A percentile compares a stretch with the other conserved stretches of the same genome.
Evolutionary conservation across 257 asterid species (phyloP).

Genomic region (Leptodermis oblonga): DNA sequence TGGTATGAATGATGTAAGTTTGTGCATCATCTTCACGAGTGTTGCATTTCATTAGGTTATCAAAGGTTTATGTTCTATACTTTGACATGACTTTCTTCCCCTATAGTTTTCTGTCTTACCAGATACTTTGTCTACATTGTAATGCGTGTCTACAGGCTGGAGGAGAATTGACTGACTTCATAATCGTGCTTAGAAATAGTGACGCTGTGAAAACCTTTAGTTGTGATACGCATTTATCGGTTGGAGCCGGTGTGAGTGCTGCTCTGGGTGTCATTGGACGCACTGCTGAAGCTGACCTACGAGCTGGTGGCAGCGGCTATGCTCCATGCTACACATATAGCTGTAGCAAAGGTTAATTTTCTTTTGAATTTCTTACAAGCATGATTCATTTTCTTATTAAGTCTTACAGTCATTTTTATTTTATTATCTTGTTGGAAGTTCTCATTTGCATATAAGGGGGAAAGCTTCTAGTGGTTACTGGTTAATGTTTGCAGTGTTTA

Average conservation of each 20-base stretch:
- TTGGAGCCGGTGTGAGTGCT: slow-evolving; percentile 94
- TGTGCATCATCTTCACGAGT: not conserved
- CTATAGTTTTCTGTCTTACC: not conserved
- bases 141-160: slow-evolving; percentile 62
- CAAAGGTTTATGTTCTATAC: not conserved
- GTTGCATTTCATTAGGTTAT: not conserved
- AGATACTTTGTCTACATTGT: not conserved
- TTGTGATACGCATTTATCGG: slow-evolving; percentile 64
- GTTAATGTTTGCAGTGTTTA: too few species aligned
- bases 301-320: slow-evolving; percentile 68
- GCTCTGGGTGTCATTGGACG: slow-evolving; percentile 87
- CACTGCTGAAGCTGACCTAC: slow-evolving; percentile 87
- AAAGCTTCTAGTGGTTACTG: too few species aligned
- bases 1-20: not conserved
- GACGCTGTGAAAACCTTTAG: slow-evolving; percentile 81
- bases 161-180: slow-evolving; percentile 91
- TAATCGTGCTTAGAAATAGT: slow-evolving; percentile 68
- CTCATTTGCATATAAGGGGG: not conserved
- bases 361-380: not conserved
- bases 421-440: not conserved
- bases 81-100: not conserved
- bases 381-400: not conserved
- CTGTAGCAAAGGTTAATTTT: slow-evolving; percentile 80
- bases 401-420: not conserved
- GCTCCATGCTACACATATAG: slow-evolving; percentile 91